phyloP scores from a whole-genome alignment of 2,329 filamentous ascomycete species.

The Trichoderma sp. region DNA sequence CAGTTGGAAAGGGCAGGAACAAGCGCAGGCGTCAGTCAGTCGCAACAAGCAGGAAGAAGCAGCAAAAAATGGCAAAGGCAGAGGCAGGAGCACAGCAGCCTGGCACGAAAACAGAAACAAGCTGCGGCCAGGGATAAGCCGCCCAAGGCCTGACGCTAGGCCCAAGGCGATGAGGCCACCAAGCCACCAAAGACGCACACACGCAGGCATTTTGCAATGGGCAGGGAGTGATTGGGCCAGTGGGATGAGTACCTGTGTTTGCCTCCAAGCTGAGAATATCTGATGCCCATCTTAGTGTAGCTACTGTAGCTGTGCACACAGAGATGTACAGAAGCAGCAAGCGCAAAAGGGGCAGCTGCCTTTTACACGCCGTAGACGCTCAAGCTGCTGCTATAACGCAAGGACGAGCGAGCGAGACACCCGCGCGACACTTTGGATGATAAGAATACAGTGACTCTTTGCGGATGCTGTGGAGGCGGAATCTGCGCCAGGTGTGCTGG shows the following conservation, averaged over 20 bases:
- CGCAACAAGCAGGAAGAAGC: neutral
- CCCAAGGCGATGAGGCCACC: constrained; percentile 14
- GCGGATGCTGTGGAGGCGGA: constrained; percentile 13
- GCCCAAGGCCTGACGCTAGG: constrained; percentile 4
- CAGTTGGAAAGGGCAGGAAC: neutral
- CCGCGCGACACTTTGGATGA: neutral
- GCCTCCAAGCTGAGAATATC: neutral
- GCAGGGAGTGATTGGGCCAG: neutral
- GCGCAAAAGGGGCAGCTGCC: no score
- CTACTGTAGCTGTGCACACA: no score
- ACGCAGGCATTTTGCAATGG: neutral
- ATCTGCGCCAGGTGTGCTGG: constrained; percentile 13
- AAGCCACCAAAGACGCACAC: constrained; percentile 6
- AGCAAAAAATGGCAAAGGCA: neutral
- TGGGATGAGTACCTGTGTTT: neutral
- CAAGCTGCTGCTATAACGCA: neutral
- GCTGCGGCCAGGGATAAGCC: constrained; percentile 7
- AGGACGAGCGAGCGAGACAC: neutral
- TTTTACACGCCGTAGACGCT: neutral
- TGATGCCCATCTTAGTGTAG: neutral
- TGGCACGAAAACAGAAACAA: constrained; percentile 1
- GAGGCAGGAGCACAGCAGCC: neutral
- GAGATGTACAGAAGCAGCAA: no score
- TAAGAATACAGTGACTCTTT: neutral
- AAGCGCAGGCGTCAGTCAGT: neutral